phyloP scores from a whole-genome alignment of 2,329 filamentous ascomycete genomes.

The Sclerotiophoma versabilis region DNA sequence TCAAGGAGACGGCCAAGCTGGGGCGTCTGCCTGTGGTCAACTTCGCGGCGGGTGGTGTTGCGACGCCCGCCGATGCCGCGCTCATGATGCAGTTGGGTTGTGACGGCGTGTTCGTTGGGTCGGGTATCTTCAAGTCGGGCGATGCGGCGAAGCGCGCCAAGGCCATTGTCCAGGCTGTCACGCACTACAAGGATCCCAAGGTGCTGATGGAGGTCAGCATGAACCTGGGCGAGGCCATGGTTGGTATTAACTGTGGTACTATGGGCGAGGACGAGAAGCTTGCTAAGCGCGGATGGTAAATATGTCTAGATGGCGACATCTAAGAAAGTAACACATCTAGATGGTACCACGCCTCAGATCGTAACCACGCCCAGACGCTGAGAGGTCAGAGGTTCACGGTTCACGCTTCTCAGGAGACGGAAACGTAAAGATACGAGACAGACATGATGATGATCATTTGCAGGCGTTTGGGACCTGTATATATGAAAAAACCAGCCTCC shows the following conservation, averaged over 20 bases:
- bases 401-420: neutral
- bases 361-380: too few relatives aligned
- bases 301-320: too few relatives aligned
- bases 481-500: slow-evolving; percentile 13
- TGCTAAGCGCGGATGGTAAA: slow-evolving; percentile 83
- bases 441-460: slow-evolving; percentile 8
- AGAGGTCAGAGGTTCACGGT: too few relatives aligned
- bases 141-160: slow-evolving; percentile 88
- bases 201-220: slow-evolving; percentile 86
- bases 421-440: neutral
- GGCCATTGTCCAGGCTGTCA: slow-evolving; percentile 93
- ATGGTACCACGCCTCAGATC: too few relatives aligned
- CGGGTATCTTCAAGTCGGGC: slow-evolving; percentile 96
- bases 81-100: slow-evolving; percentile 99
- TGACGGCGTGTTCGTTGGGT: slow-evolving; percentile 96
- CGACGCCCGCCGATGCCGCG: slow-evolving; percentile 95
- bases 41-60: slow-evolving; percentile 98
- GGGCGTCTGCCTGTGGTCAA: slow-evolving; percentile 94
- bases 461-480: slow-evolving; percentile 8
- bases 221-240: slow-evolving; percentile 96
- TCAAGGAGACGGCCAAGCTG: slow-evolving; percentile 86
- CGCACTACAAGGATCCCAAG: slow-evolving; percentile 85
- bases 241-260: slow-evolving; percentile 84
- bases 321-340: too few relatives aligned
- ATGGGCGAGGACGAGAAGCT: slow-evolving; percentile 84